Evolutionary conservation across 768 basidiomycete species (phyloP), one percentile per base, ranked within the genome.

Genomic region (Gautieria morchelliformis): DNA sequence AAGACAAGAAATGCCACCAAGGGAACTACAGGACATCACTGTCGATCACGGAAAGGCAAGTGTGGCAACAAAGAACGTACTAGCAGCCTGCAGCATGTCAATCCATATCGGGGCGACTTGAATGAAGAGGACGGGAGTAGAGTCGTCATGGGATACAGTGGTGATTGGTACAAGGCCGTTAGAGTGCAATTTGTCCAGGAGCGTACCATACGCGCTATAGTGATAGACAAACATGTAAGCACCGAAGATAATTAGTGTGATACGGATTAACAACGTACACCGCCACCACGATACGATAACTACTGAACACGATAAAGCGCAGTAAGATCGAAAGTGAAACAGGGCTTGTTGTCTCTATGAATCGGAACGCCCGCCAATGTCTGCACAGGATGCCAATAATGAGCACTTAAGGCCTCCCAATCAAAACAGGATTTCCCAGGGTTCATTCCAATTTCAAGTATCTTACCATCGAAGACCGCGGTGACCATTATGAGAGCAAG

Each of bases 51-150:
- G 35, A 37, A 37, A 37, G 4, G 14, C 10, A 37, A 37, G 5
- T 27, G 35, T 10, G 8, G 35, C 35, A 37, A 37, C 10, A 37
- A 37, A 37, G n/a, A 14, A 37, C 30, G 12, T 27, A 55, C 53
- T 45, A 9, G 53, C 20, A 33, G 53, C 53, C 22, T 55, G 53
- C 19, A 55, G 44, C 42, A 55, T 46, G 30, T 55, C 53, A 24
- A 55, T 42, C 53, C 53, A 55, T 1, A 45, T 24, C n/a, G 39
- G 53, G 41, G 30, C 1, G 32, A 8, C 12, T 8, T 41, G 14
- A 17, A 9, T 20, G 19, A 44, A 44, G 41, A 7, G 14, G 41
- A 6, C 42, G 42, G 14, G 17, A n/a, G 30, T 17, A 6, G 30
- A 7, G 30, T 19, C 22, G 53, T 19, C 14, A 30, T 44, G 37